Conservation (phyloP, 148 eudicot species). For the Diospyros lotus region DNA sequence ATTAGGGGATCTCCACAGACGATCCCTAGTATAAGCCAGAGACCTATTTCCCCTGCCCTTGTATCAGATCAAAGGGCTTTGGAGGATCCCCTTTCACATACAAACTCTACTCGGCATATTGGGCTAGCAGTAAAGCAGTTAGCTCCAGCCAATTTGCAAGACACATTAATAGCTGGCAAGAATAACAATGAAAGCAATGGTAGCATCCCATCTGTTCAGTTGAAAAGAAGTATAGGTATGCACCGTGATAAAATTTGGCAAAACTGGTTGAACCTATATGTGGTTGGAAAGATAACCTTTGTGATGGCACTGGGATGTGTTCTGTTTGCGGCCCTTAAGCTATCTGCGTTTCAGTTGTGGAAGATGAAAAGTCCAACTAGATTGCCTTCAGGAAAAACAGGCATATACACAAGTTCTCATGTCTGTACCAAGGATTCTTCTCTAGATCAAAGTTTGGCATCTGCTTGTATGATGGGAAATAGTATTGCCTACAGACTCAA, state of each 20-base stretch:
- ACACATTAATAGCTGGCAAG: constrained; percentile 43
- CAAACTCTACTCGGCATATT: constrained; percentile 55
- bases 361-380: constrained; percentile 29
- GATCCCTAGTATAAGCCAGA: constrained; percentile 33
- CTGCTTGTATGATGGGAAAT: constrained; percentile 23
- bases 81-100: constrained; percentile 47
- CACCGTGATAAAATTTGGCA: constrained; percentile 37
- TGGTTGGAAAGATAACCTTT: constrained; percentile 51
- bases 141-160: constrained; percentile 65
- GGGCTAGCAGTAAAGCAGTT: constrained; percentile 85
- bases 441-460: constrained; percentile 21
- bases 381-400: constrained; percentile 28
- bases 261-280: constrained; percentile 36
- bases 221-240: constrained; percentile 72
- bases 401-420: constrained; percentile 18
- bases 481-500: constrained; percentile 28
- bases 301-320: constrained; percentile 63
- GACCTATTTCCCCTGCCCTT: constrained; percentile 52
- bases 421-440: constrained; percentile 31
- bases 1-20: constrained; percentile 39
- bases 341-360: constrained; percentile 38
- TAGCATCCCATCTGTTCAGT: constrained; percentile 55
- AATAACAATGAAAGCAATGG: constrained; percentile 26
- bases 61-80: constrained; percentile 47
- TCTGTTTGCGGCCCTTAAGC: constrained; percentile 49